These are phyloP conservation scores for Hawksworthiomyces lignivorus DNA, from an alignment of 2,329 filamentous ascomycete genomes.

Conservation along the genomic window DNA sequence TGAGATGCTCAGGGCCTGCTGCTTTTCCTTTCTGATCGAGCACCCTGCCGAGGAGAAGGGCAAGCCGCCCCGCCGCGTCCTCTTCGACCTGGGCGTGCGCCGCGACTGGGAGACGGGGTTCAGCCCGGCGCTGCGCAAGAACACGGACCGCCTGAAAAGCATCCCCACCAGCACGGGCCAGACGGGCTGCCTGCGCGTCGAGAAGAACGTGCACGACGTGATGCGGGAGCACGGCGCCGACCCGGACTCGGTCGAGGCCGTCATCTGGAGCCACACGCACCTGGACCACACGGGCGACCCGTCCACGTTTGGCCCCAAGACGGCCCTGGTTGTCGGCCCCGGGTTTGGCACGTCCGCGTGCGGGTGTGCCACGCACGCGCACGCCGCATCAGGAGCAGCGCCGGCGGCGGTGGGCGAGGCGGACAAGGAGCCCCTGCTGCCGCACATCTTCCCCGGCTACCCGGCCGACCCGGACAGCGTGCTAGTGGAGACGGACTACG, in stretches of 20 bases:
- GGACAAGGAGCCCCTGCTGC: not conserved
- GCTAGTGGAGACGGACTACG: constrained; percentile 20
- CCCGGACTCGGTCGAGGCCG: constrained; percentile 12
- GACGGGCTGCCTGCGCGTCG: not conserved
- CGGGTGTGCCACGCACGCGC: not conserved
- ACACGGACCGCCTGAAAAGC: not conserved
- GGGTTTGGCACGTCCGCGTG: constrained; percentile 20
- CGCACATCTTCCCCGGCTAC: constrained; percentile 9
- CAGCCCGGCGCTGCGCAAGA: not conserved
- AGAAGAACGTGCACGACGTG: constrained; percentile 6
- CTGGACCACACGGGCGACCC: constrained; percentile 43
- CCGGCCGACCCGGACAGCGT: constrained; percentile 10
- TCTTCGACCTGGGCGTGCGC: constrained; percentile 11
- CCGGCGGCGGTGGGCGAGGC: no score
- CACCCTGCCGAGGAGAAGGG: not conserved
- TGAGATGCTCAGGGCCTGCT: not conserved
- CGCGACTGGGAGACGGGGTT: constrained; percentile 7
- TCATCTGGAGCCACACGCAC: constrained; percentile 38
- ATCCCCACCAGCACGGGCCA: not conserved
- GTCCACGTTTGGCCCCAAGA: constrained; percentile 32
- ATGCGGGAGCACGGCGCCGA: constrained; percentile 8
- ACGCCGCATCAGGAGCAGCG: no score
- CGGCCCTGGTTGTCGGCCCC: constrained; percentile 29
- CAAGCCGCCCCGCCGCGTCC: not conserved
- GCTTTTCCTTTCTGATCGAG: constrained; percentile 8